phyloP scores from a whole-genome alignment of 139 green algal species.

The Closterium sp. region DNA sequence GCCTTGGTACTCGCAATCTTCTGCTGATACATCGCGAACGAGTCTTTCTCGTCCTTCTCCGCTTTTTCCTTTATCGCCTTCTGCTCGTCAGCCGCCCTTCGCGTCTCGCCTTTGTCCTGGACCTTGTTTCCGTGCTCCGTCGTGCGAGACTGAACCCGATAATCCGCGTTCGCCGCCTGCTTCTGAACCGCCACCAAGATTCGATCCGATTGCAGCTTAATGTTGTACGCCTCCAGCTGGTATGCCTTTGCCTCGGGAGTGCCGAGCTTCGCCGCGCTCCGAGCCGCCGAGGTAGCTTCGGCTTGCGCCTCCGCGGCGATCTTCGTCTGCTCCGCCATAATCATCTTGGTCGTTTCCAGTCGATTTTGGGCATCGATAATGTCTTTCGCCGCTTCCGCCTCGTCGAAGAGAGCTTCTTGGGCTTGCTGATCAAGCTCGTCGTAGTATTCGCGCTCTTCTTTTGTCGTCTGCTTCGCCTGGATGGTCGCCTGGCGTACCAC shows the following conservation, averaged over 20 bases:
- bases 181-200: not conserved
- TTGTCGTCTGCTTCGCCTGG: not conserved
- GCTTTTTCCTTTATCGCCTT: not conserved
- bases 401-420: not conserved
- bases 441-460: not conserved
- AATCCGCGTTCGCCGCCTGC: not conserved
- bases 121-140: not conserved
- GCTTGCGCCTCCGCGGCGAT: not conserved
- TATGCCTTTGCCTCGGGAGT: not conserved
- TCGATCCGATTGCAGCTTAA: not conserved
- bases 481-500: not conserved
- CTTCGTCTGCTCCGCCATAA: not conserved
- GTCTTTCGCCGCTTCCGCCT: not conserved
- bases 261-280: not conserved
- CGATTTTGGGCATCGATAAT: not conserved
- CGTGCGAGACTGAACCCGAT: not conserved
- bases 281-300: not conserved
- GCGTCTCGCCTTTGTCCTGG: not conserved
- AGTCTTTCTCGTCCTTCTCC: not conserved
- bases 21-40: not conserved
- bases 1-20: not conserved
- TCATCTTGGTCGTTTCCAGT: not conserved
- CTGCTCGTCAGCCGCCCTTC: not conserved
- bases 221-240: not conserved
- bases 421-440: not conserved